These are phyloP conservation scores for Phaeosphaeriaceae sp. DNA, from an alignment of 2,329 filamentous ascomycete genomes.

Conservation along the genomic window DNA sequence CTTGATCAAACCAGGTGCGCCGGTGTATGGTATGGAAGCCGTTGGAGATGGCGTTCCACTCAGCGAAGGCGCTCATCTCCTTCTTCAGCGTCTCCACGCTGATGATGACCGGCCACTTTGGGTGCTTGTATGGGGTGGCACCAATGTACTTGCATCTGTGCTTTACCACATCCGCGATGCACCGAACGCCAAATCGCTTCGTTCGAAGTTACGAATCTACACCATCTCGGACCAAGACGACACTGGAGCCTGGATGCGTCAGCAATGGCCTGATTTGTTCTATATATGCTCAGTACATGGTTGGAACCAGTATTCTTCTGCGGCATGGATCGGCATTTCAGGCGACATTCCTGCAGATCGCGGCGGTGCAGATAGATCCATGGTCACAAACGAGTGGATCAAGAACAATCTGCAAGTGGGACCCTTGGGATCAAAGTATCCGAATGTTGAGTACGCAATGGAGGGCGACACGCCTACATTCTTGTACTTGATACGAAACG, in stretches of 20 bases:
- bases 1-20: too few relatives aligned
- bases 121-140: conserved; percentile 62
- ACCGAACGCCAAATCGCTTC: conserved; percentile 41
- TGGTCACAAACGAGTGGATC: conserved; percentile 60
- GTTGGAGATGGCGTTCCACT: conserved; percentile 41
- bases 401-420: conserved; percentile 62
- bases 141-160: conserved; percentile 60
- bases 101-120: conserved; percentile 56
- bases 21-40: conserved; percentile 35
- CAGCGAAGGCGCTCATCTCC: conserved; percentile 54
- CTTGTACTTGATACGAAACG: conserved; percentile 58
- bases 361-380: conserved; percentile 57
- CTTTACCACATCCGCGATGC: conserved; percentile 50
- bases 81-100: conserved; percentile 52
- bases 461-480: conserved; percentile 63
- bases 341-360: conserved; percentile 58
- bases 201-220: conserved; percentile 44
- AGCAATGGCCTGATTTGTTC: conserved; percentile 61
- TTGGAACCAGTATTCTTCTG: conserved; percentile 62
- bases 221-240: conserved; percentile 68
- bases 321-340: conserved; percentile 64
- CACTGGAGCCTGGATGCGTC: conserved; percentile 63
- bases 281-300: conserved; percentile 64
- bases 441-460: conserved; percentile 58
- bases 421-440: conserved; percentile 50